phyloP scores from a whole-genome alignment of 2,329 filamentous ascomycete species.

The Zymoseptoria crescenta region DNA sequence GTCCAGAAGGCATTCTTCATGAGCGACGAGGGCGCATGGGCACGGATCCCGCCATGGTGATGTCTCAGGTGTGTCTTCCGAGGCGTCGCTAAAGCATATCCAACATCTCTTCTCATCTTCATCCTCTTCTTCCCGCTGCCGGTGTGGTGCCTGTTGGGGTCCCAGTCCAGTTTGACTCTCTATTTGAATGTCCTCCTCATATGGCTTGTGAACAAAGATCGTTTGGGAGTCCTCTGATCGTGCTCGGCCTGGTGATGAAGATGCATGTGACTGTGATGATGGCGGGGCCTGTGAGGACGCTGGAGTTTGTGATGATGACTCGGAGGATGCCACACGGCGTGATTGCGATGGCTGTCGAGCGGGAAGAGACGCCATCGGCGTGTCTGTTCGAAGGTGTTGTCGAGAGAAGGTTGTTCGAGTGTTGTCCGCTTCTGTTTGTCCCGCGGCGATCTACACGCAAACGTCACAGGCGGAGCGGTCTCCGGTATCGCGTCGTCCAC shows the following conservation, averaged over 20 bases:
- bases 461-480: neutral
- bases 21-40: conserved; percentile 80
- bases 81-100: conserved; percentile 62
- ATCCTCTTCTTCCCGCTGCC: conserved; percentile 8
- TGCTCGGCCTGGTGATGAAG: conserved; percentile 22
- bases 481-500: neutral
- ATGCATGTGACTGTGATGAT: conserved; percentile 8
- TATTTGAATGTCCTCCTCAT: conserved; percentile 9
- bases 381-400: neutral
- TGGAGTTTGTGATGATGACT: conserved; percentile 9
- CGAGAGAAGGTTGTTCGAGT: neutral
- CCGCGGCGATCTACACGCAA: neutral
- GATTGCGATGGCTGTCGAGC: conserved; percentile 21
- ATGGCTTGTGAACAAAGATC: conserved; percentile 34
- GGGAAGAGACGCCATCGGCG: conserved; percentile 37
- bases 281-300: conserved; percentile 14
- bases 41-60: conserved; percentile 80
- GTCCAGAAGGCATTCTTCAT: conserved; percentile 80
- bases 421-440: neutral
- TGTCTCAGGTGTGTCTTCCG: conserved; percentile 53
- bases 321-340: conserved; percentile 15
- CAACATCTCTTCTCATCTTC: conserved; percentile 50
- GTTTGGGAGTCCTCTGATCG: conserved; percentile 41
- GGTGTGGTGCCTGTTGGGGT: conserved; percentile 13
- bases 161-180: conserved; percentile 4